Conservation (phyloP, 1,284 basidiomycete genomes). For the Cutaneotrichosporon sp. region DNA sequence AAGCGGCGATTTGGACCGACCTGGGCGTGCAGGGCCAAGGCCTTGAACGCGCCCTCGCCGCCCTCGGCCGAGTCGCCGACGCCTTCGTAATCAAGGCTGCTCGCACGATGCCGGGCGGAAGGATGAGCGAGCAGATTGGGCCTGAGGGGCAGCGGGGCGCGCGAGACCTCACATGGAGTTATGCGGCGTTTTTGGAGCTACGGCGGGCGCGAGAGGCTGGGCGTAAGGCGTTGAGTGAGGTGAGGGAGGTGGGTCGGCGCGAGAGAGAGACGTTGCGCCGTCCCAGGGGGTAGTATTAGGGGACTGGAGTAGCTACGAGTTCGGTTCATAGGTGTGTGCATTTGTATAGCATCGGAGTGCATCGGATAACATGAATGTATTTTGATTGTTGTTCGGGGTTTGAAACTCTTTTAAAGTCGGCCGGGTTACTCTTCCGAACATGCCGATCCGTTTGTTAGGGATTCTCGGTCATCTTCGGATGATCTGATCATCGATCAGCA, state of each 20-base stretch:
- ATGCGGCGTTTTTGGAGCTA: slow-evolving; percentile 45
- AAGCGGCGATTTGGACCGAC: slow-evolving; percentile 41
- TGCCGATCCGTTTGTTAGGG: too few relatives aligned
- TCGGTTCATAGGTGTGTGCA: neutral
- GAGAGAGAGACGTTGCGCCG: neutral
- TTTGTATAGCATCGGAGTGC: neutral
- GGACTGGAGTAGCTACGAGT: neutral
- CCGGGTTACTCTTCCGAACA: too few relatives aligned
- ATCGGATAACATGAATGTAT: too few relatives aligned
- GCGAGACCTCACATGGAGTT: slow-evolving; percentile 53
- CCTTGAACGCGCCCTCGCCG: slow-evolving; percentile 31
- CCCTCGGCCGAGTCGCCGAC: slow-evolving; percentile 43
- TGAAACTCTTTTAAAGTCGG: too few relatives aligned
- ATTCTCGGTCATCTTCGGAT: too few relatives aligned
- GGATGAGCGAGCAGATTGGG: slow-evolving; percentile 54
- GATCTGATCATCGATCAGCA: too few relatives aligned
- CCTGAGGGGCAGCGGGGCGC: slow-evolving; percentile 38
- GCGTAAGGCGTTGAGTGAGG: neutral
- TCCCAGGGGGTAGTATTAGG: neutral
- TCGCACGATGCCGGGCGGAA: slow-evolving; percentile 25
- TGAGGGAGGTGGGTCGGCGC: neutral
- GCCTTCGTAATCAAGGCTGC: slow-evolving; percentile 35
- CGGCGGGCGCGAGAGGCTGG: slow-evolving; percentile 29
- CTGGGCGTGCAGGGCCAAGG: slow-evolving; percentile 14
- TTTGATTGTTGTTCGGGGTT: too few relatives aligned